These are phyloP conservation scores for Rhizophagus clarus DNA, from an alignment of 192 early-diverging fungal species.

Conservation along the genomic window DNA sequence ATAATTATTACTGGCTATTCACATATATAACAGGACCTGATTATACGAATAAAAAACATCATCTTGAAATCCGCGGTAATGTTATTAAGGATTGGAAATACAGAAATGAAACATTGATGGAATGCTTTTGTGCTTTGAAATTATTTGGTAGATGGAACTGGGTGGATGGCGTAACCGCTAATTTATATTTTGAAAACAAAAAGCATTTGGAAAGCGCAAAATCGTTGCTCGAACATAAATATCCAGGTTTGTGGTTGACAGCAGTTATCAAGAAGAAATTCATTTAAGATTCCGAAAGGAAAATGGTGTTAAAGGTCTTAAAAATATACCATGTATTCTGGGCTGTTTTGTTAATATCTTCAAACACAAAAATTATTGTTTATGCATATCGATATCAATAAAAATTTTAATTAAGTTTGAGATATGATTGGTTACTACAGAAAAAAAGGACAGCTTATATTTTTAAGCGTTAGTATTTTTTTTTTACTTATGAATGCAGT, in stretches of 20 bases:
- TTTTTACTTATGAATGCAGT: too few species aligned
- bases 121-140: conserved; percentile 17
- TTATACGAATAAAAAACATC: background rate
- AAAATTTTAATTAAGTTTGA: too few species aligned
- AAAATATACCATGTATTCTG: too few species aligned
- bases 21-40: conserved; percentile 20
- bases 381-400: too few species aligned
- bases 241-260: background rate
- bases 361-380: too few species aligned
- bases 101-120: conserved; percentile 19
- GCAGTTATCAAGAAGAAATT: too few species aligned
- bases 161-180: conserved; percentile 5
- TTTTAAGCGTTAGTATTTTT: too few species aligned
- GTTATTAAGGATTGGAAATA: background rate
- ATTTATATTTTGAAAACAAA: background rate
- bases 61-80: conserved; percentile 5
- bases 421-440: too few species aligned
- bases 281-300: too few species aligned
- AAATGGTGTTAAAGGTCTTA: too few species aligned
- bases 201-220: background rate
- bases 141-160: conserved; percentile 23
- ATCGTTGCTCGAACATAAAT: conserved; percentile 8
- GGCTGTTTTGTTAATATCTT: too few species aligned
- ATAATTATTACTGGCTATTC: background rate
- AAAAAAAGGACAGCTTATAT: too few species aligned